Evolutionary conservation across 805 yeast genomes (phyloP), one percentile per base, ranked within the genome.

Genomic region (Monosporozyma unispora): DNA sequence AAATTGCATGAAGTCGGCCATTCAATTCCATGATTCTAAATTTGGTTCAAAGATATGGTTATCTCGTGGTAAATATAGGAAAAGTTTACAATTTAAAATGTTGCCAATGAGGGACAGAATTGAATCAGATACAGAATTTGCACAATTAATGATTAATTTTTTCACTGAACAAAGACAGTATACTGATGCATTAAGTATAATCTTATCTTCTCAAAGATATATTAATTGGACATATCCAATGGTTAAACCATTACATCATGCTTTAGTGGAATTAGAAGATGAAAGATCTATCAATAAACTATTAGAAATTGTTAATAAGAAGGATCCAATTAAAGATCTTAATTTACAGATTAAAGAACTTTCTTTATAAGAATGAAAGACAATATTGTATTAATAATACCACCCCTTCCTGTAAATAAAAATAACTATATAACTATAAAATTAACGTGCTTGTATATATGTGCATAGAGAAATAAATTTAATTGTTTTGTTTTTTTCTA

Each of bases 11-110:
- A 72, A 76, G 50, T 91, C 91, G 0, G 86, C 91, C 1, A 74
- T 75, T 11, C 70, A 71, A 44, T 77, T 77, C 58, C 71, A 73
- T 38, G 76, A 82, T 57, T 63, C 74, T 39, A 71, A 70, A 0
- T 78, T 84, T 60, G 90, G 89, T 3, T 80, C 79, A 49, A 64
- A 67, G 23, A 70, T 86, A 1, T 89, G 96, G 95, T 64, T 68
- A 2, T 95, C 86, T 58, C 77, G 97, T 58, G 96, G 96, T 2
- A 52, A 62, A 21, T 88, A 75, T 67, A 72, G 96, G 47, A 78
- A 78, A 51, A 73, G 85, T 0, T 22, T 44, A 0, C 54, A 55
- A 2, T 89, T 84, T 70, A 76, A 71, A 47, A 59, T 63, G 3
- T 63, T 72, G 3, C 91, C 84, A 59, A 80, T 80, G 62, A 72